Conservation (phyloP, 768 basidiomycete species). For the Favolaschia claudopus region DNA sequence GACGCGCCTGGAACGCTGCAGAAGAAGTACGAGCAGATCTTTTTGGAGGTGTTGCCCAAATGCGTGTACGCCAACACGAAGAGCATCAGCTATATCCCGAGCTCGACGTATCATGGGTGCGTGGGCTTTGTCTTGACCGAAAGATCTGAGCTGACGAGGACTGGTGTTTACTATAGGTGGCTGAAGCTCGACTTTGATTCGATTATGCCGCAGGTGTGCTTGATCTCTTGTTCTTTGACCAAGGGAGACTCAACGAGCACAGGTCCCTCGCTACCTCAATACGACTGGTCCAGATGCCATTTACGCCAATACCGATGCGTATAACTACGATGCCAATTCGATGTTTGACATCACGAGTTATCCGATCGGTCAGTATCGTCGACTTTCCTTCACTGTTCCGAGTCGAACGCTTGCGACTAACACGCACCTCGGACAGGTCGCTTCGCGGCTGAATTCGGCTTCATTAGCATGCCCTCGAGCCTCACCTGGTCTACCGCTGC, state of each 20-base stretch:
- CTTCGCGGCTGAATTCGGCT: constrained; percentile 19
- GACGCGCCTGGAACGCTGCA: constrained; percentile 1
- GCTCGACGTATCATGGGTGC: constrained; percentile 18
- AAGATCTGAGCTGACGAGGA: too few species aligned
- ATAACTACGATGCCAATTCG: constrained; percentile 9
- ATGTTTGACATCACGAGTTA: constrained; percentile 2
- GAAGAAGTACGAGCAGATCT: constrained; percentile 18
- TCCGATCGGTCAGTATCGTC: too few species aligned
- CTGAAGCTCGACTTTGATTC: constrained; percentile 6
- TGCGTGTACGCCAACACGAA: constrained; percentile 16
- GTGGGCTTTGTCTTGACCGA: too few species aligned
- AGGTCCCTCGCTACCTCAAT: constrained; percentile 15
- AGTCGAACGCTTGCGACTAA: too few species aligned
- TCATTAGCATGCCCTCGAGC: constrained; percentile 11
- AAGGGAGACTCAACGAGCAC: too few species aligned
- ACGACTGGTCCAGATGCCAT: constrained; percentile 10
- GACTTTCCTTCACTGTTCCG: too few species aligned
- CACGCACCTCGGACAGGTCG: too few species aligned
- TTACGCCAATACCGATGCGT: constrained; percentile 16
- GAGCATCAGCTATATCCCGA: constrained; percentile 16
- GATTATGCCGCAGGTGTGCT: constrained; percentile 7
- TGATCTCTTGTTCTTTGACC: too few species aligned
- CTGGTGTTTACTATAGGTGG: too few species aligned
- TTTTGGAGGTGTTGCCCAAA: constrained; percentile 4
- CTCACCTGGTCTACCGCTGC: constrained; percentile 8